Evolutionary conservation across 169 alveolate genomes (phyloP).

Genomic region (Plasmodium vivax): DNA sequence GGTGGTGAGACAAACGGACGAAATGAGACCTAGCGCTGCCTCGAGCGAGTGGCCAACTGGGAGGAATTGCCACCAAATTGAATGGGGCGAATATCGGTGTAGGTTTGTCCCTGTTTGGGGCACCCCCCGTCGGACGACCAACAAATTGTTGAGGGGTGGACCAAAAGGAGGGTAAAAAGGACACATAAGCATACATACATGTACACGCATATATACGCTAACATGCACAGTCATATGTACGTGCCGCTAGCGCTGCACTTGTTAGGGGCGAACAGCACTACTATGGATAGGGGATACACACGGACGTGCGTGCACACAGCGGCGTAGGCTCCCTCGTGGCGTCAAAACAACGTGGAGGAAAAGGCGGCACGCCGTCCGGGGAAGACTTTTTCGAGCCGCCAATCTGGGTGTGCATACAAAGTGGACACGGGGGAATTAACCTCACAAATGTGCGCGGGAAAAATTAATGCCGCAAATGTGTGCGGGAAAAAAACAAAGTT

Average conservation of each 20-base stretch:
- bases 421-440: background rate
- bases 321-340: background rate
- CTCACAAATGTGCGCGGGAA: background rate
- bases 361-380: background rate
- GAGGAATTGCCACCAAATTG: background rate
- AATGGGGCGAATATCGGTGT: background rate
- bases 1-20: background rate
- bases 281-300: background rate
- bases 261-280: background rate
- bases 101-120: background rate
- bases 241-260: background rate
- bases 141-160: background rate
- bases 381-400: background rate
- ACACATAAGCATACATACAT: background rate
- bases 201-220: background rate
- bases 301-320: background rate
- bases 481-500: background rate
- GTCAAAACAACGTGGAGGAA: background rate
- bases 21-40: background rate
- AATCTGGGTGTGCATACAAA: background rate
- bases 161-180: background rate
- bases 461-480: background rate
- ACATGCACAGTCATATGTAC: background rate
- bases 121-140: background rate
- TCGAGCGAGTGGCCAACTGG: background rate